Percentiles rank a stretch among this genome's conserved stretches.
Conservation (phyloP, 371 early-diverging fungal species). For the Dichotomocladium elegans region DNA sequence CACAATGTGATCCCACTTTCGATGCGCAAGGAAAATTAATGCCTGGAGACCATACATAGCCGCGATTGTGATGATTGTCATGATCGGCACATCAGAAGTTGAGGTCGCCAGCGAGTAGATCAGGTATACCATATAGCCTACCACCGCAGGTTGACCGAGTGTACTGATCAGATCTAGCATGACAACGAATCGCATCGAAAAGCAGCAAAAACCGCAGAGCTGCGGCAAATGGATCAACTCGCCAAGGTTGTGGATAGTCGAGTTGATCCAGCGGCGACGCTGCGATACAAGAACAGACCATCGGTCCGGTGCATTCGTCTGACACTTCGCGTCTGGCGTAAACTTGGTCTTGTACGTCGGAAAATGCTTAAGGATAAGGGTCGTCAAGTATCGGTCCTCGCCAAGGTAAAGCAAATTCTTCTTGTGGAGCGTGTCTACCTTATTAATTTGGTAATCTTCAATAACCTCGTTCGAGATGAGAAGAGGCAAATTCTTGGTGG, state of each 20-base stretch:
- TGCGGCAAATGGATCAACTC: conserved; percentile 83
- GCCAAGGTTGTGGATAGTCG: conserved; percentile 92
- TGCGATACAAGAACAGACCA: conserved; percentile 93
- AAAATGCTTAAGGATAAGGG: conserved; percentile 97
- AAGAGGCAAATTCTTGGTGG: conserved; percentile 82
- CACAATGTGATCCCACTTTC: conserved; percentile 66
- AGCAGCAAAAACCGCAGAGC: conserved; percentile 93
- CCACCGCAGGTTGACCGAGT: conserved; percentile 84
- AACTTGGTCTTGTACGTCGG: conserved; percentile 93
- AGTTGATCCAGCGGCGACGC: conserved; percentile 97
- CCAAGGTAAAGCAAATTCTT: conserved; percentile 84
- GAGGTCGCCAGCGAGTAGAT: conserved; percentile 50
- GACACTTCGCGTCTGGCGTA: conserved; percentile 89
- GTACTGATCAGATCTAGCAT: conserved; percentile 89
- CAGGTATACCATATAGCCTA: conserved; percentile 76
- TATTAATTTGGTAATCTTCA: conserved; percentile 89
- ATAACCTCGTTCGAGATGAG: conserved; percentile 89
- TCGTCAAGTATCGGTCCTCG: conserved; percentile 91
- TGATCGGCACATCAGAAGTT: conserved; percentile 35
- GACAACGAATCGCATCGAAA: conserved; percentile 96
- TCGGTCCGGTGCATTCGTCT: conserved; percentile 92
- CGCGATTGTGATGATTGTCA: conserved; percentile 63
- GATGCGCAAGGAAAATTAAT: conserved; percentile 76
- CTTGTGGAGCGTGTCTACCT: conserved; percentile 95
- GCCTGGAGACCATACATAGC: conserved; percentile 82